phyloP scores from a whole-genome alignment of 805 yeast genomes.

The Debaryomyces tyrocola region DNA sequence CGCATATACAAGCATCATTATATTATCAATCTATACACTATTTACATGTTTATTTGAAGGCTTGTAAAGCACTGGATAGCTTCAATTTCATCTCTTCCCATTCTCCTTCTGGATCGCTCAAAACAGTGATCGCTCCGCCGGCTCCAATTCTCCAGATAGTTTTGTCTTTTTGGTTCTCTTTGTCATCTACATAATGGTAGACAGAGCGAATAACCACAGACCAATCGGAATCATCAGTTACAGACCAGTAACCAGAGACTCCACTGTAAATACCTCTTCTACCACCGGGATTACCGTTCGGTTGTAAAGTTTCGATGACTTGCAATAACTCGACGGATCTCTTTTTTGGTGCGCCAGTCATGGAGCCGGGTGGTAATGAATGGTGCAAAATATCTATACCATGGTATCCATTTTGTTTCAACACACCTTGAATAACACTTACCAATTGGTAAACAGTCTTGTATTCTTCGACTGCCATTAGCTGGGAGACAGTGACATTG shows the following conservation, averaged over 20 bases:
- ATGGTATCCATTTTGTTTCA: constrained; percentile 37
- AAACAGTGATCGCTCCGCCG: constrained; percentile 95
- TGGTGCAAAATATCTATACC: constrained; percentile 80
- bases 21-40: background rate
- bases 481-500: constrained; percentile 66
- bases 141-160: constrained; percentile 87
- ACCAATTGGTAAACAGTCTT: constrained; percentile 89
- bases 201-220: constrained; percentile 89
- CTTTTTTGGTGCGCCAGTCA: constrained; percentile 99
- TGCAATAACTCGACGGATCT: constrained; percentile 84
- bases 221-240: constrained; percentile 89
- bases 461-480: constrained; percentile 93
- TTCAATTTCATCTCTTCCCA: constrained; percentile 90
- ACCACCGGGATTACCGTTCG: constrained; percentile 29
- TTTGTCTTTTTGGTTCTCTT: constrained; percentile 17
- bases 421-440: constrained; percentile 75
- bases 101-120: constrained; percentile 81
- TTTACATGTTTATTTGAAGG: constrained; percentile 41
- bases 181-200: constrained; percentile 60
- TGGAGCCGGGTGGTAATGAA: constrained; percentile 95
- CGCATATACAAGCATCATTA: background rate
- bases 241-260: constrained; percentile 92
- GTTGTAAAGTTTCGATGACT: constrained; percentile 48
- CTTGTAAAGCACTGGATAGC: constrained; percentile 75
- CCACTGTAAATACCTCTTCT: constrained; percentile 91